A percentile compares a stretch with the other conserved stretches of the same genome.
These are phyloP conservation scores for Aegilops sharonensis DNA, from an alignment of 176 grass and related monocot species.

Conservation along the genomic window DNA sequence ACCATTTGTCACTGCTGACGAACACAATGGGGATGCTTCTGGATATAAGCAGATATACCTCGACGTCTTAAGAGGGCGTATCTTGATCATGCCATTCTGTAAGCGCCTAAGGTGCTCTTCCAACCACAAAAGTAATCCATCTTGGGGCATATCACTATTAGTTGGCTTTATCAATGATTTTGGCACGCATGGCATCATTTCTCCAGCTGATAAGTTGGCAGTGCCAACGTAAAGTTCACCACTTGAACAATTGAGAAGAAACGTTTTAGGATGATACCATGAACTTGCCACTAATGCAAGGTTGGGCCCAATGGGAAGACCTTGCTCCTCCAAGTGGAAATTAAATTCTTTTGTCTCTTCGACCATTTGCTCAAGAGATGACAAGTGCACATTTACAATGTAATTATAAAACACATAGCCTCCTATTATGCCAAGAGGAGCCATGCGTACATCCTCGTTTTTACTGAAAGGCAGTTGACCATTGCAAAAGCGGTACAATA, in stretches of 20 bases:
- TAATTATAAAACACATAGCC: slow-evolving; percentile 75
- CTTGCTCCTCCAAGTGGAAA: background rate
- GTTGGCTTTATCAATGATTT: slow-evolving; percentile 54
- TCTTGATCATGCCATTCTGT: slow-evolving; percentile 72
- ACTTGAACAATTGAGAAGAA: slow-evolving; percentile 71
- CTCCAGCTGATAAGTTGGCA: slow-evolving; percentile 39
- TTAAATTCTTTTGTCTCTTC: slow-evolving; percentile 47
- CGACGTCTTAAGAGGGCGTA: slow-evolving; percentile 29
- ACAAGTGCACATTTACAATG: slow-evolving; percentile 70
- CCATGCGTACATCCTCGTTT: slow-evolving; percentile 26
- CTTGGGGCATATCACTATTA: slow-evolving; percentile 55
- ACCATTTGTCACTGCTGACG: slow-evolving; percentile 67
- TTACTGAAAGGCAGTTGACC: slow-evolving; percentile 59
- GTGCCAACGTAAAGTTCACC: slow-evolving; percentile 87
- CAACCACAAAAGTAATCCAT: slow-evolving; percentile 91
- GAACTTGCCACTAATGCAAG: slow-evolving; percentile 66
- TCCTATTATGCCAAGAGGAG: slow-evolving; percentile 70
- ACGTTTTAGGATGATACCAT: slow-evolving; percentile 50
- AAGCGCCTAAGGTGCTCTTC: slow-evolving; percentile 84
- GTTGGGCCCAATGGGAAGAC: slow-evolving; percentile 32
- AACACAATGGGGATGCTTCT: slow-evolving; percentile 65
- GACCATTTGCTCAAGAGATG: slow-evolving; percentile 66
- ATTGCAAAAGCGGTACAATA: slow-evolving; percentile 92
- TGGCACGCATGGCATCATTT: slow-evolving; percentile 82
- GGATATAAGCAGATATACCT: slow-evolving; percentile 84